Evolutionary conservation across 805 yeast species (phyloP), one percentile per base, ranked within the genome.

Genomic region (Saccharomycopsis sp.): DNA sequence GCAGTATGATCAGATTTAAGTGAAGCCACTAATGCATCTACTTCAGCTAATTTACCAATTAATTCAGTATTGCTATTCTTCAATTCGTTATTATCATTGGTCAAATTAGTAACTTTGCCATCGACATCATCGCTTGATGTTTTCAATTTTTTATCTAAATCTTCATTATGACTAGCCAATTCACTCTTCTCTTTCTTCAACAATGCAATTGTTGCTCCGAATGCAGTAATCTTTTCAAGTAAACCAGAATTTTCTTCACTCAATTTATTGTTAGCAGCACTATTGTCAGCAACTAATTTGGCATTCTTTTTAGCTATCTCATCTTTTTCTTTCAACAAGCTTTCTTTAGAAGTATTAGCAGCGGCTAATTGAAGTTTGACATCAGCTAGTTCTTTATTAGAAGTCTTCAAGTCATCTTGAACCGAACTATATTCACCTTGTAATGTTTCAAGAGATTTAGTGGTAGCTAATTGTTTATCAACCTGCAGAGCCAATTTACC

Each of bases 371-470:
- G 23, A 23, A 11, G 14, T 27, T 39, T 29, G 6, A 28, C n/a
- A 9, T 17, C 24, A 4, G 21, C 37, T 31, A 42, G 32, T 13
- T 47, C 43, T 5, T 40, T 24, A 2, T 38, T 38, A 11, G 38
- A 63, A 16, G 57, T 59, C 29, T 58, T 54, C 43, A 60, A 60
- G 4, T 65, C 51, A 37, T 62, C 64, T 1, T 62, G 35, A 9
- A 31, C 20, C 7, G 5, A 7, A 31, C 20, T 5, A 14, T 31
- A 20, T 14, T 5, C 35, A 14, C 17, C 17, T 8, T 7, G 7
- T 9, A 31, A 31, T 14, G 35, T 31, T 6, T 20, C 6, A 31
- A 31, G 35, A 8, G 9, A 14, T 8, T 31, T 20, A 20, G 14
- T 31, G 5, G 19, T 20, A 31, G 35, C 35, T 6, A 20, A 31